phyloP scores from a whole-genome alignment of 345 rosid species.

The Moringa oleifera region DNA sequence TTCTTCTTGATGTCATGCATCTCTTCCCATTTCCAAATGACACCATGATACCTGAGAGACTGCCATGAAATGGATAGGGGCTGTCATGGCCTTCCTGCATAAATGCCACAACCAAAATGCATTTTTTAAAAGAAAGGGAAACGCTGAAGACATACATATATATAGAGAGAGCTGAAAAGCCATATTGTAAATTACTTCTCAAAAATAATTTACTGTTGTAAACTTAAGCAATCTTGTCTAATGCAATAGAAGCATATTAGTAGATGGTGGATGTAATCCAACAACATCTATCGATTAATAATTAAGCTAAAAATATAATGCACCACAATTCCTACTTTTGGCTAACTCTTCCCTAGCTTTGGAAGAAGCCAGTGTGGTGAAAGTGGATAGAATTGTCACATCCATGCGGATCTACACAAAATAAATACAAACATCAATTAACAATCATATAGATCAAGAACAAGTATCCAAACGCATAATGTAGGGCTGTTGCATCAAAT shows the following conservation, averaged over 20 bases:
- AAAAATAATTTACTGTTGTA: neutral
- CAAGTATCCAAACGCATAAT: neutral
- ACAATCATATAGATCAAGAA: constrained; percentile 11
- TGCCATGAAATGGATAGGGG: constrained; percentile 34
- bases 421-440: constrained; percentile 19
- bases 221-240: neutral
- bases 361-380: constrained; percentile 99
- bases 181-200: too few species aligned
- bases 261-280: neutral
- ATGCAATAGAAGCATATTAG: neutral
- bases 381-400: constrained; percentile 81
- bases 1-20: constrained; percentile 57
- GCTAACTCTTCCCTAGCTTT: constrained; percentile 74
- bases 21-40: constrained; percentile 48
- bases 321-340: constrained; percentile 71
- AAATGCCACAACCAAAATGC: neutral
- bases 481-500: neutral
- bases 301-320: constrained; percentile 19
- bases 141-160: neutral
- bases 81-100: constrained; percentile 51
- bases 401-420: constrained; percentile 66
- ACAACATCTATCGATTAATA: neutral
- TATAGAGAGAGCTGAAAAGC: neutral
- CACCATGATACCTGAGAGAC: constrained; percentile 36
- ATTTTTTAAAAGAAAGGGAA: neutral